phyloP scores from a whole-genome alignment of 2,329 filamentous ascomycete genomes.

The Albifimbria verrucaria region DNA sequence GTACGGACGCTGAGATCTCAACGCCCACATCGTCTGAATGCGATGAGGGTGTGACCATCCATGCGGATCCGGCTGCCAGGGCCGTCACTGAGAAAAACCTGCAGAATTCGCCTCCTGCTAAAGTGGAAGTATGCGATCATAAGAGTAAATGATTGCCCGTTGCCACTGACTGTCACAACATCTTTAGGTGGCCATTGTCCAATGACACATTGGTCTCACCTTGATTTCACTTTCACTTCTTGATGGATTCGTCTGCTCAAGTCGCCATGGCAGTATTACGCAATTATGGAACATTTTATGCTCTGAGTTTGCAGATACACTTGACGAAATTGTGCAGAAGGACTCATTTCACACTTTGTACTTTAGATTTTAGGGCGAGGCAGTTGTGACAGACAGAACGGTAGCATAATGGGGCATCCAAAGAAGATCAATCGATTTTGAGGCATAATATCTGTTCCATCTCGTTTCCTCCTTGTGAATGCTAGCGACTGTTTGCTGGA shows the following conservation, averaged over 20 bases:
- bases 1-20: slow-evolving; percentile 33
- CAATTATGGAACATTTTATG: slow-evolving; percentile 33
- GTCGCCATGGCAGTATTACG: slow-evolving; percentile 21
- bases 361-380: slow-evolving; percentile 32
- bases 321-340: slow-evolving; percentile 24
- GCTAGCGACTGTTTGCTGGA: too few species aligned
- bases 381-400: slow-evolving; percentile 16
- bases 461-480: too few species aligned
- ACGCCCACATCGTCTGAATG: slow-evolving; percentile 44
- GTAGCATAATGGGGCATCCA: slow-evolving; percentile 15
- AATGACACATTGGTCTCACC: slow-evolving; percentile 9
- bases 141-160: slow-evolving; percentile 15
- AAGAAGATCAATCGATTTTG: slow-evolving; percentile 17
- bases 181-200: slow-evolving; percentile 6
- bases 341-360: slow-evolving; percentile 36
- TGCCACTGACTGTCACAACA: background rate
- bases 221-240: slow-evolving; percentile 8
- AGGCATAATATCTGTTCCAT: background rate
- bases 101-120: slow-evolving; percentile 45
- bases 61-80: slow-evolving; percentile 38
- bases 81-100: slow-evolving; percentile 38
- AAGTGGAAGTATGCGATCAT: slow-evolving; percentile 34
- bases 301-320: slow-evolving; percentile 30
- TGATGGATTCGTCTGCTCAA: slow-evolving; percentile 14
- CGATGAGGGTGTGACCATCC: slow-evolving; percentile 54